Evolutionary conservation across 2,329 filamentous ascomycete species (phyloP).

Genomic region (Raffaelea deltoideospora): DNA sequence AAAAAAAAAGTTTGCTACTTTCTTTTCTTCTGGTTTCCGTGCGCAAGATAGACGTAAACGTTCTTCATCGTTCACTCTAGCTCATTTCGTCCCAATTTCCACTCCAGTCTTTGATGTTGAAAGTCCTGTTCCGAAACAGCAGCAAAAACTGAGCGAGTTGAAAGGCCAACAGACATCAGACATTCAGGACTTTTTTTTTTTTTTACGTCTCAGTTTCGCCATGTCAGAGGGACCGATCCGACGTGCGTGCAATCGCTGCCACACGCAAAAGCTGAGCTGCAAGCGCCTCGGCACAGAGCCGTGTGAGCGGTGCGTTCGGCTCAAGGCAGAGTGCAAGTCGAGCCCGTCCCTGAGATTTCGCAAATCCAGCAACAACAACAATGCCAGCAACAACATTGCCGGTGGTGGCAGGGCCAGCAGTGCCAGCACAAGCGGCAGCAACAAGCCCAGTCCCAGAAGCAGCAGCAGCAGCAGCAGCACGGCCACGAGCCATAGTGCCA

Average conservation of each 20-base stretch:
- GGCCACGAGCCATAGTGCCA: not conserved
- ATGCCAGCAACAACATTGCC: too few relatives aligned
- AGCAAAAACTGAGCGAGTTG: too few relatives aligned
- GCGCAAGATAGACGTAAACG: too few relatives aligned
- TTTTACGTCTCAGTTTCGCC: too few relatives aligned
- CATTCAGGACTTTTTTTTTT: too few relatives aligned
- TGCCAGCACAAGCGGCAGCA: not conserved
- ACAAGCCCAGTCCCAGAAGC: not conserved
- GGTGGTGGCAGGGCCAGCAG: not conserved
- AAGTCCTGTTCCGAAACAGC: too few relatives aligned
- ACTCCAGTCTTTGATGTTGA: too few relatives aligned
- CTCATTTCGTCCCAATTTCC: too few relatives aligned
- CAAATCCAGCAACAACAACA: not conserved
- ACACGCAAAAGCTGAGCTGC: slow-evolving; percentile 30
- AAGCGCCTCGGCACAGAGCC: slow-evolving; percentile 23
- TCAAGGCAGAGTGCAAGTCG: slow-evolving; percentile 26
- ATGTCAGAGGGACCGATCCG: slow-evolving; percentile 14
- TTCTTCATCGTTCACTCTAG: too few relatives aligned
- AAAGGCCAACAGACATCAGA: too few relatives aligned
- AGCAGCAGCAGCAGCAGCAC: not conserved
- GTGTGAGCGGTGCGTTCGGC: slow-evolving; percentile 26
- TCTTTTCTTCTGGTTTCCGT: too few relatives aligned
- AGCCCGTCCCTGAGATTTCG: slow-evolving; percentile 21
- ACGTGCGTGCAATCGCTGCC: slow-evolving; percentile 31
- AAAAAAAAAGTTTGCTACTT: too few relatives aligned